These are phyloP conservation scores for Orbilia oligospora DNA, from an alignment of 2,329 filamentous ascomycete species.

Conservation along the genomic window DNA sequence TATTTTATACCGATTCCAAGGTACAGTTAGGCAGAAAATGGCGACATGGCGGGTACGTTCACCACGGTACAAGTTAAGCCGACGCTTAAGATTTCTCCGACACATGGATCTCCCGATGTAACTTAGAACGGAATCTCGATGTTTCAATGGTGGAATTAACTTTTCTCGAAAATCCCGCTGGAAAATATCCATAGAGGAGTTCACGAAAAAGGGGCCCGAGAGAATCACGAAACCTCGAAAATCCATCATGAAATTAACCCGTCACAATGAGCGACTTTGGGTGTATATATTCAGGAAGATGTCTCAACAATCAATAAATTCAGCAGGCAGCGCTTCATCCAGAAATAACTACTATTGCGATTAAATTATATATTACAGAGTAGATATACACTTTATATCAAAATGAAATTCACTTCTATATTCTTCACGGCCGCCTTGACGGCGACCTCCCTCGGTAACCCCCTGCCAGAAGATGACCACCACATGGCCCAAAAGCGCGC, in stretches of 20 bases:
- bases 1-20: neutral
- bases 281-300: neutral
- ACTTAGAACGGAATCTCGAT: neutral
- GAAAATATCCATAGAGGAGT: neutral
- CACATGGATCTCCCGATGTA: neutral
- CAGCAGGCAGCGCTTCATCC: neutral
- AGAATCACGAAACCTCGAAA: no score
- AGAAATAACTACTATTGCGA: neutral
- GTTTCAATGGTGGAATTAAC: conserved; percentile 3
- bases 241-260: neutral
- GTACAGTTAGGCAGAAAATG: neutral
- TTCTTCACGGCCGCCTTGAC: conserved; percentile 21
- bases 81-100: conserved; percentile 32
- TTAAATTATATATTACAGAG: neutral
- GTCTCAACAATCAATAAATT: neutral
- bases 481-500: conserved; percentile 40
- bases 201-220: neutral
- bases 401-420: conserved; percentile 33
- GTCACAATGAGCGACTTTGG: neutral
- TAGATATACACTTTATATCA: neutral
- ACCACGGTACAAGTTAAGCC: conserved; percentile 37
- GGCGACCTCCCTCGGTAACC: conserved; percentile 27
- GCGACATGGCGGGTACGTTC: conserved; percentile 20
- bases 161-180: neutral
- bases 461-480: conserved; percentile 9